These are phyloP conservation scores for Eimeria falciformis DNA, from an alignment of 169 alveolate genomes.

Conservation along the genomic window DNA sequence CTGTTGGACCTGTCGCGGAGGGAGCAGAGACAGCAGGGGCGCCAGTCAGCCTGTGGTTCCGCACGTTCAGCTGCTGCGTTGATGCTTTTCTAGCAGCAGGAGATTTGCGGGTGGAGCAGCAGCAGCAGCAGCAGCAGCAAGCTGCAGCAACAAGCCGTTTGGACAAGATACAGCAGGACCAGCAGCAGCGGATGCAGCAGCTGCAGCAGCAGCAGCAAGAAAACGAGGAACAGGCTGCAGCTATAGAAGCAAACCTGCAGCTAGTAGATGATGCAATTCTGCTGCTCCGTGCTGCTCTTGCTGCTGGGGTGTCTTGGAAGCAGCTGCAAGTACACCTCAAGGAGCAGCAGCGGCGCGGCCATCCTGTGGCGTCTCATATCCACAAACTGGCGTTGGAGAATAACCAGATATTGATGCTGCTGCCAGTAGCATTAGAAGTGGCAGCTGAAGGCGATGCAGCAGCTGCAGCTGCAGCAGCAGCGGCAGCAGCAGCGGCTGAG, in stretches of 20 bases:
- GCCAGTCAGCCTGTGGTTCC: constrained; percentile 12
- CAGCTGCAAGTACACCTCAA: constrained; percentile 77
- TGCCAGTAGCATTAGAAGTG: background rate
- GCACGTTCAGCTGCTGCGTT: constrained; percentile 72
- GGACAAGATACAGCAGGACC: constrained; percentile 79
- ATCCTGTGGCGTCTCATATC: constrained; percentile 79
- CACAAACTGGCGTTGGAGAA: constrained; percentile 76
- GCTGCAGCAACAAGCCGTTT: constrained; percentile 58
- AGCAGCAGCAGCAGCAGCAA: constrained; percentile 58
- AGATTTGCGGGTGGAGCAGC: constrained; percentile 72
- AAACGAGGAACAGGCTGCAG: constrained; percentile 43
- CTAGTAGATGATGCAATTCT: constrained; percentile 75
- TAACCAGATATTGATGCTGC: constrained; percentile 44
- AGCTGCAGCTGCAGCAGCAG: constrained; percentile 11
- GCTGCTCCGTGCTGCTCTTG: constrained; percentile 78
- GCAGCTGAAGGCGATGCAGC: background rate
- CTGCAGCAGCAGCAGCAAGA: constrained; percentile 68
- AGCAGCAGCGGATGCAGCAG: constrained; percentile 75
- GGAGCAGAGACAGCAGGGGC: constrained; percentile 33
- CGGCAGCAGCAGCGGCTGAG: background rate
- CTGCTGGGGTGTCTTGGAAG: constrained; percentile 76
- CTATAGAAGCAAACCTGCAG: constrained; percentile 74
- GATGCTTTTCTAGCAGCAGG: constrained; percentile 76
- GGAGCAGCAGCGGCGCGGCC: constrained; percentile 78
- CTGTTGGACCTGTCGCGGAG: background rate